These are phyloP conservation scores for Sanghuangporus weigelae DNA, from an alignment of 1,284 basidiomycete genomes.

Conservation along the genomic window DNA sequence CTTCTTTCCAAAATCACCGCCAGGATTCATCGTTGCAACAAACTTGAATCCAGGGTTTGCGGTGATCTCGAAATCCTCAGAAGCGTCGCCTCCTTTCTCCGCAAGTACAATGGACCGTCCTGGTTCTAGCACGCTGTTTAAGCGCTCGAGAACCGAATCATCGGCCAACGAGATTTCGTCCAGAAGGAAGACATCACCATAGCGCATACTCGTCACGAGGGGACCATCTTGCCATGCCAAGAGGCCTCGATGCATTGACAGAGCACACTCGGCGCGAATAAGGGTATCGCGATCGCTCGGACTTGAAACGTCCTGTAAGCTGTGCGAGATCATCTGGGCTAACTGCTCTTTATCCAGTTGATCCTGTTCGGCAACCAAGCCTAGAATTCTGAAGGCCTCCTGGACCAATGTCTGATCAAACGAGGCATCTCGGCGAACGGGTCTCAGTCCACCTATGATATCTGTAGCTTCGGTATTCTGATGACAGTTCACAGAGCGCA, in stretches of 20 bases:
- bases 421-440: conserved; percentile 75
- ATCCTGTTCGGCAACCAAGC: conserved; percentile 28
- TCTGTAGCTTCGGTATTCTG: conserved; percentile 99
- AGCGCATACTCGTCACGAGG: conserved; percentile 86
- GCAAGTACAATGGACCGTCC: conserved; percentile 88
- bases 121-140: conserved; percentile 96
- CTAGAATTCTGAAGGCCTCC: conserved; percentile 41
- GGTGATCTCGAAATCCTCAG: conserved; percentile 62
- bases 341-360: conserved; percentile 34
- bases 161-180: conserved; percentile 99
- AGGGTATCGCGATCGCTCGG: conserved; percentile 20
- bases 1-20: conserved; percentile 99
- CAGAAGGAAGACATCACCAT: conserved; percentile 84
- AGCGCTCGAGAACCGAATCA: conserved; percentile 94
- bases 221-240: conserved; percentile 98
- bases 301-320: conserved; percentile 33
- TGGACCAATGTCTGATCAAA: conserved; percentile 41
- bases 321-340: conserved; percentile 30
- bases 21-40: conserved; percentile 98
- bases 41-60: conserved; percentile 79
- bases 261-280: conserved; percentile 20
- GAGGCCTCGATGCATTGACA: conserved; percentile 53
- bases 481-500: conserved; percentile 90
- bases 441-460: conserved; percentile 90
- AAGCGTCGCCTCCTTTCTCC: conserved; percentile 80